Evolutionary conservation across 2,329 filamentous ascomycete genomes (phyloP).

Genomic region (Penicillium sclerotiorum): DNA sequence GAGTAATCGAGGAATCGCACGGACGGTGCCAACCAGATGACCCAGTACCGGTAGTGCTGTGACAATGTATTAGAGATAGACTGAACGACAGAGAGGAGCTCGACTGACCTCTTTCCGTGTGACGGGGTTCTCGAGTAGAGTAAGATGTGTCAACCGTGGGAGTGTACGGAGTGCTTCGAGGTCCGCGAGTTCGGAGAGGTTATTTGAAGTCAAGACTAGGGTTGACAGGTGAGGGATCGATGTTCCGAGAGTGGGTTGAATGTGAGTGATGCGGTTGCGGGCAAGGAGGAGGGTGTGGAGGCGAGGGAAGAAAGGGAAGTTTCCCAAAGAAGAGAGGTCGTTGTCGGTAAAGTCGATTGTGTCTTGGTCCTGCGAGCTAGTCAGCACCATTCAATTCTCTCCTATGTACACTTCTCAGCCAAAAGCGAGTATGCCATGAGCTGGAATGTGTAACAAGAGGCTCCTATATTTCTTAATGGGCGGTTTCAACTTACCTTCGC

Average conservation of each 20-base stretch:
- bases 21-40: conserved; percentile 81
- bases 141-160: conserved; percentile 73
- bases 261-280: conserved; percentile 80
- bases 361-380: conserved; percentile 78
- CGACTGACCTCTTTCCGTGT: conserved; percentile 81
- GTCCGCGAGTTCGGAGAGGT: conserved; percentile 80
- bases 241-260: conserved; percentile 73
- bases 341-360: conserved; percentile 99
- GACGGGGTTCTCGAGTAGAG: conserved; percentile 84
- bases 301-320: conserved; percentile 89
- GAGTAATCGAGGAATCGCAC: conserved; percentile 90
- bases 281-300: conserved; percentile 85
- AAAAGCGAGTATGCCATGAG: neutral
- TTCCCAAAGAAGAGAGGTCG: conserved; percentile 84
- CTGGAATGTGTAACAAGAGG: neutral
- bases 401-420: neutral
- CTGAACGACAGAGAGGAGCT: neutral
- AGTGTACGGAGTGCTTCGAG: conserved; percentile 76
- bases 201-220: conserved; percentile 81
- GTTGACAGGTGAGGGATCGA: conserved; percentile 81
- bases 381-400: conserved; percentile 9
- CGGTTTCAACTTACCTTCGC: conserved; percentile 69
- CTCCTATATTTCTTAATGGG: neutral
- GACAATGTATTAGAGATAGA: conserved; percentile 5
- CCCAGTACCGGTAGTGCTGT: conserved; percentile 89